Conservation (phyloP, 768 basidiomycete genomes). For the Grammothele lineata region DNA sequence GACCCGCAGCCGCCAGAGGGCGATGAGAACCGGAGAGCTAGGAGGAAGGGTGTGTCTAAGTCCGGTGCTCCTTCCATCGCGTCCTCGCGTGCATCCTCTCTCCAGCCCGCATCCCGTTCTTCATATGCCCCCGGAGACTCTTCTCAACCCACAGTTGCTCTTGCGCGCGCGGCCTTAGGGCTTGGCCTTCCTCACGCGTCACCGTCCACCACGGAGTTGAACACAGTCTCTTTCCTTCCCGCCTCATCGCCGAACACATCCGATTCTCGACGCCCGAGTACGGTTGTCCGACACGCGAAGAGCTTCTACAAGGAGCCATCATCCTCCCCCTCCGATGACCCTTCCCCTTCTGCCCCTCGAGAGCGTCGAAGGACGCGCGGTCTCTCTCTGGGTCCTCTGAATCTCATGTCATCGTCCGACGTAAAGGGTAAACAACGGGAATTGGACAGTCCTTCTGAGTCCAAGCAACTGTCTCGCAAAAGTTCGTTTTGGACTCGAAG, state of each 20-base stretch:
- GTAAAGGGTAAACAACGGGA: slow-evolving; percentile 43
- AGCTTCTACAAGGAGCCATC: slow-evolving; percentile 44
- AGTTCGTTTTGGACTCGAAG: slow-evolving; percentile 66
- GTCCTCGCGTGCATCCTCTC: slow-evolving; percentile 14
- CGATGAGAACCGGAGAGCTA: slow-evolving; percentile 1
- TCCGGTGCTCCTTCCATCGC: slow-evolving; percentile 3
- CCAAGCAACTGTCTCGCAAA: slow-evolving; percentile 47
- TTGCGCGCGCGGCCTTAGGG: slow-evolving; percentile 55
- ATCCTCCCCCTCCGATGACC: slow-evolving; percentile 21
- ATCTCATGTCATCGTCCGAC: slow-evolving; percentile 32
- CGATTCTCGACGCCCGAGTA: slow-evolving; percentile 12
- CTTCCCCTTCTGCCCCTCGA: slow-evolving; percentile 19
- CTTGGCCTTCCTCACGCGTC: slow-evolving; percentile 53
- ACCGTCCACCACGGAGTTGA: slow-evolving; percentile 43
- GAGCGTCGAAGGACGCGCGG: slow-evolving; percentile 43
- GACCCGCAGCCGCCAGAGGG: slow-evolving; percentile 1
- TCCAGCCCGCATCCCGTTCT: slow-evolving; percentile 8
- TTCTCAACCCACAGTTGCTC: slow-evolving; percentile 33
- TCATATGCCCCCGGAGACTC: slow-evolving; percentile 15
- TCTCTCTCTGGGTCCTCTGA: slow-evolving; percentile 50
- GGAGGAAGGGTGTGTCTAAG: slow-evolving; percentile 1
- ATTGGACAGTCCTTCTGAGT: slow-evolving; percentile 26
- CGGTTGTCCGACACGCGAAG: slow-evolving; percentile 43
- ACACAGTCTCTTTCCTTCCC: slow-evolving; percentile 43
- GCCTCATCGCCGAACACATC: slow-evolving; percentile 10